A percentile compares a stretch with the other conserved stretches of the same genome.
phyloP scores from a whole-genome alignment of 441 rosid genomes.

The Breynia disticha region DNA sequence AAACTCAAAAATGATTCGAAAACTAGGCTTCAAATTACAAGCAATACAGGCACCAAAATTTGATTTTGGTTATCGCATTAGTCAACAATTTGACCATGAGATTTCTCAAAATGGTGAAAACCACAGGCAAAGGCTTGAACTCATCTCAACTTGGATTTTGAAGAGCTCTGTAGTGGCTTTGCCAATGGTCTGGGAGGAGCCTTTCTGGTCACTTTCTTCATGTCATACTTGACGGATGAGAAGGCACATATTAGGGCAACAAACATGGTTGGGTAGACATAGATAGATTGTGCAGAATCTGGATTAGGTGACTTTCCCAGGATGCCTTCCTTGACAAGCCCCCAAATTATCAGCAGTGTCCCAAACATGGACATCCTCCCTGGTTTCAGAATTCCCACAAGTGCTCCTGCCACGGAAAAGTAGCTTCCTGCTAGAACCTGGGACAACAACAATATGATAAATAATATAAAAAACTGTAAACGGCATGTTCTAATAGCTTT shows the following conservation, averaged over 20 bases:
- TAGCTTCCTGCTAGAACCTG: conserved; percentile 99
- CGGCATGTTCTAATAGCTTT: not conserved
- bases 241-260: conserved; percentile 73
- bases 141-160: conserved; percentile 86
- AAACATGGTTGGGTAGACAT: conserved; percentile 82
- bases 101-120: too few species aligned
- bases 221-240: conserved; percentile 70
- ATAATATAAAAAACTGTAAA: not conserved
- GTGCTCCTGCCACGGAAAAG: conserved; percentile 91
- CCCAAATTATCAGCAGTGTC: conserved; percentile 77
- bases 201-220: conserved; percentile 57
- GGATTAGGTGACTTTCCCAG: conserved; percentile 64
- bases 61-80: too few species aligned
- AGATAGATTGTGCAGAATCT: conserved; percentile 59
- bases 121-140: conserved; percentile 6
- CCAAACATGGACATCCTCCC: conserved; percentile 99
- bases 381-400: conserved; percentile 69
- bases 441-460: conserved; percentile 8
- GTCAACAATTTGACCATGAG: too few species aligned
- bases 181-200: conserved; percentile 62
- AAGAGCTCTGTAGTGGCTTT: conserved; percentile 72
- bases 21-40: too few species aligned
- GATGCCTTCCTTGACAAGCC: conserved; percentile 93
- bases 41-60: too few species aligned
- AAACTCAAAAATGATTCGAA: too few species aligned